Base-by-base conservation (phyloP, 495 filamentous ascomycete genomes). In the Neurospora tetrasperma region DNA sequence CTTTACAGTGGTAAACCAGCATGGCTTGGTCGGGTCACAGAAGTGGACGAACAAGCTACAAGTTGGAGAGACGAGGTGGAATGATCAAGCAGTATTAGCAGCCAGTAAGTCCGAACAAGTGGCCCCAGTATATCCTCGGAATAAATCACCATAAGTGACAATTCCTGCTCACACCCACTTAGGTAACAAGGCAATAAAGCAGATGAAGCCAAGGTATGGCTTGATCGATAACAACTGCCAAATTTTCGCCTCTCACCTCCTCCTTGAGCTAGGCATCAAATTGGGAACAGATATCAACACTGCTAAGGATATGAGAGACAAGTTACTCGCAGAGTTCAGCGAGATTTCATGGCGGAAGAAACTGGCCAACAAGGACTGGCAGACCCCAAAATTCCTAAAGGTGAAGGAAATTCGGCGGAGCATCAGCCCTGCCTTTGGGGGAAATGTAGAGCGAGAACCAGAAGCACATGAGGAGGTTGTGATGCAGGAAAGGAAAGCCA, bases 171-270 rank as follows among this genome's bases (percentile, higher is more conserved):
- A 14, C 42, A 16, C 31, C 0, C 46, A 31, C n/a, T 23, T 43
- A 80, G 83, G 79, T 69, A 83, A 85, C 71, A 81, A 79, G 79
- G 82, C 82, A 31, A 86, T 86, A 59, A 77, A 79, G 43, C 76
- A 80, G 71, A 85, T 86, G 80, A 76, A 79, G 69, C 75, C 82
- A 2, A 82, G 75, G 12, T 86, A 86, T 78, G 83, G 84, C 73
- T 74, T 86, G 42, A 84, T 86, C 75, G 80, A 75, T 70, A 86
- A 86, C 74, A 86, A 86, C 79, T 86, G 84, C 74, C 84, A 86
- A 75, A 85, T 81, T 71, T 86, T 80, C 72, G 83, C 82, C 4
- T 31, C 27, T 23, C 27, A 66, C 7, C 54, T 66, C 11, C 54
- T 66, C 27, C 27, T 66, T 31, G 27, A 66, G 54, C 54, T 66